phyloP scores from a whole-genome alignment of 139 green algal species.

The Ettlia oleoabundans region DNA sequence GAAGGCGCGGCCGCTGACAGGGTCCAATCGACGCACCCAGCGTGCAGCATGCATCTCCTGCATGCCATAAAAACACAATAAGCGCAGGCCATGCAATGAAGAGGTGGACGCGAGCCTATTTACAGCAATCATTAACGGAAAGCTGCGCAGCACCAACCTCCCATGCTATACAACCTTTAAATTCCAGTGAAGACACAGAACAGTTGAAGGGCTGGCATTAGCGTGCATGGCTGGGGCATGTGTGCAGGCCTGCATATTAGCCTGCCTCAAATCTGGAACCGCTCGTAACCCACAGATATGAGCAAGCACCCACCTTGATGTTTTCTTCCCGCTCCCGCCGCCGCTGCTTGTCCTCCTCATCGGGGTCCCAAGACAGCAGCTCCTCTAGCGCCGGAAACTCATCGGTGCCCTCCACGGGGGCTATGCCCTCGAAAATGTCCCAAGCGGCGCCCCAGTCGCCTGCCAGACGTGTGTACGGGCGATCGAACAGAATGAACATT shows the following conservation, averaged over 20 bases:
- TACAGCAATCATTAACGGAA: neutral
- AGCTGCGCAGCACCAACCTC: no score
- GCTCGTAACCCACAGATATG: neutral
- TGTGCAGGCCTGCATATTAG: neutral
- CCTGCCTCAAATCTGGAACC: neutral
- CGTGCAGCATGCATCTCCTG: slow-evolving; percentile 18
- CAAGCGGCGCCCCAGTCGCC: slow-evolving; percentile 45
- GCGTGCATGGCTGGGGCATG: neutral
- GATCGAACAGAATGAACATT: neutral
- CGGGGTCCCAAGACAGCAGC: slow-evolving; percentile 35
- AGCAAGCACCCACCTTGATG: slow-evolving; percentile 8
- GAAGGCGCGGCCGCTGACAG: slow-evolving; percentile 57
- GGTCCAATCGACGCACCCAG: slow-evolving; percentile 63
- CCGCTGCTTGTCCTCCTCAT: slow-evolving; percentile 26
- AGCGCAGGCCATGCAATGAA: neutral
- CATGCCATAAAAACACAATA: neutral
- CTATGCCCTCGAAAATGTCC: slow-evolving; percentile 43
- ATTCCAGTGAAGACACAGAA: neutral
- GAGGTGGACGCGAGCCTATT: neutral
- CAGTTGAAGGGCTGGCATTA: neutral
- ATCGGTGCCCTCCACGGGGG: slow-evolving; percentile 8
- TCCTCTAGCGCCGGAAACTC: slow-evolving; percentile 37
- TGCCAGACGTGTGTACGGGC: neutral
- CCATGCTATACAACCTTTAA: neutral
- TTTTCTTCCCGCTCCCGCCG: slow-evolving; percentile 32